Percentiles rank a stretch among this genome's conserved stretches.
phyloP scores from a whole-genome alignment of 2,329 filamentous ascomycete species.

The Sporothrix dimorphospora region DNA sequence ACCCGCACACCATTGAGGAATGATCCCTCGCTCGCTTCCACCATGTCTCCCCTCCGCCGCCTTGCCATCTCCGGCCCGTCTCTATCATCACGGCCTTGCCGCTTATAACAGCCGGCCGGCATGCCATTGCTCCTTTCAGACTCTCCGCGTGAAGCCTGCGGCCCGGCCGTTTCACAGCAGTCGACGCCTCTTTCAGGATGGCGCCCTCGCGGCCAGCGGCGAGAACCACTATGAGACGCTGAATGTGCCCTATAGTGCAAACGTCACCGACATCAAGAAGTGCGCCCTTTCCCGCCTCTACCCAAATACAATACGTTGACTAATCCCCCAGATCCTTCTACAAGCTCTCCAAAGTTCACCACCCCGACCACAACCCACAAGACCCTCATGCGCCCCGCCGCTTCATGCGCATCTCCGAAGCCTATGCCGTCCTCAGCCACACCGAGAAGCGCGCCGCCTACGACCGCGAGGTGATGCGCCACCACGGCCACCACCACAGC shows the following conservation, averaged over 20 bases:
- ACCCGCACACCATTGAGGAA: slow-evolving; percentile 57
- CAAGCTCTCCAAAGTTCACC: slow-evolving; percentile 84
- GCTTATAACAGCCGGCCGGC: slow-evolving; percentile 12
- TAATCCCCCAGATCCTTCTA: slow-evolving; percentile 70
- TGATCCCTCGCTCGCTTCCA: slow-evolving; percentile 53
- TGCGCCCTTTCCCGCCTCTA: slow-evolving; percentile 40
- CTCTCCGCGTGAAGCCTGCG: background rate
- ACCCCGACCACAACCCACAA: slow-evolving; percentile 85
- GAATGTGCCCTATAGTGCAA: slow-evolving; percentile 69
- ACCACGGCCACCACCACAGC: slow-evolving; percentile 39
- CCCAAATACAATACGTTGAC: background rate
- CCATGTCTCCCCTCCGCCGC: slow-evolving; percentile 40
- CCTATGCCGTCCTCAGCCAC: slow-evolving; percentile 76
- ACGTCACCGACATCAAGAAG: slow-evolving; percentile 82
- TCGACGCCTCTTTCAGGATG: slow-evolving; percentile 35
- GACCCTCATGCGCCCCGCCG: slow-evolving; percentile 72
- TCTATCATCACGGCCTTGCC: slow-evolving; percentile 22
- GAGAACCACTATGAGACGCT: slow-evolving; percentile 82
- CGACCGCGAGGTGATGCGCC: slow-evolving; percentile 68
- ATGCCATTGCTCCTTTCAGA: slow-evolving; percentile 16
- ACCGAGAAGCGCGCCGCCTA: slow-evolving; percentile 76
- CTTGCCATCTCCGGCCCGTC: slow-evolving; percentile 28
- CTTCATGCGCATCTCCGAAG: slow-evolving; percentile 83
- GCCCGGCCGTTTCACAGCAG: slow-evolving; percentile 39
- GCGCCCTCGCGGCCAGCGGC: slow-evolving; percentile 37